These are phyloP conservation scores for Schizochytrium sp. DNA, from an alignment of 108 stramenopile genomes.

Conservation along the genomic window DNA sequence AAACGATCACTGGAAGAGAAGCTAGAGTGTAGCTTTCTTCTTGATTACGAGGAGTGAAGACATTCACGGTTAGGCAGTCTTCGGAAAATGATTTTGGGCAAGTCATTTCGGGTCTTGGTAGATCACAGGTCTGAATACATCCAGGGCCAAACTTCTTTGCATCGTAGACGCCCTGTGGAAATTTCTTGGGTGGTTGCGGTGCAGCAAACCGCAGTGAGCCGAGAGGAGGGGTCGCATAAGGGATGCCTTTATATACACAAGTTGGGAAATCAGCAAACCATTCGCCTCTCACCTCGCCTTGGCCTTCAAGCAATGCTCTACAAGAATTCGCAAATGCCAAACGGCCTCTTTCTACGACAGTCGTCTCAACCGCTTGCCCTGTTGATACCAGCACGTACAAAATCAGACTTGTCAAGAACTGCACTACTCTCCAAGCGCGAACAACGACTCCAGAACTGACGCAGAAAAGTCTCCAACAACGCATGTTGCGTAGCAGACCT, in stretches of 20 bases:
- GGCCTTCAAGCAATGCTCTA: not conserved
- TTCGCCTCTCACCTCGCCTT: slow-evolving; percentile 11
- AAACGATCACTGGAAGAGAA: slow-evolving; percentile 68
- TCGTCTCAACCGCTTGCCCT: too few relatives aligned
- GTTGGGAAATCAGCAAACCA: not conserved
- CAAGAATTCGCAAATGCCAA: not conserved
- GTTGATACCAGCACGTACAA: too few relatives aligned
- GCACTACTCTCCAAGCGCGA: too few relatives aligned
- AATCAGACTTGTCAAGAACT: too few relatives aligned
- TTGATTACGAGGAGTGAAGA: slow-evolving; percentile 68
- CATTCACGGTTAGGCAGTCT: slow-evolving; percentile 77
- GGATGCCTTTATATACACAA: slow-evolving; percentile 57
- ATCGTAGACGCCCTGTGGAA: not conserved
- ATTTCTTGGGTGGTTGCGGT: not conserved
- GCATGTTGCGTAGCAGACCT: too few relatives aligned
- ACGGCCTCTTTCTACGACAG: too few relatives aligned
- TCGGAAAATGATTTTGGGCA: not conserved
- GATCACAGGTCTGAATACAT: not conserved
- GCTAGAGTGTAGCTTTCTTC: slow-evolving; percentile 25
- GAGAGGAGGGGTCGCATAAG: slow-evolving; percentile 57
- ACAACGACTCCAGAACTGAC: too few relatives aligned
- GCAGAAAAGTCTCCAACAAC: too few relatives aligned
- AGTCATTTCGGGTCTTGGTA: not conserved
- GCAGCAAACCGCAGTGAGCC: slow-evolving; percentile 28
- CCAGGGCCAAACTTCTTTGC: slow-evolving; percentile 16